Base-by-base conservation (phyloP, 2,329 filamentous ascomycete genomes). In the Neopestalotiopsis sp. region DNA sequence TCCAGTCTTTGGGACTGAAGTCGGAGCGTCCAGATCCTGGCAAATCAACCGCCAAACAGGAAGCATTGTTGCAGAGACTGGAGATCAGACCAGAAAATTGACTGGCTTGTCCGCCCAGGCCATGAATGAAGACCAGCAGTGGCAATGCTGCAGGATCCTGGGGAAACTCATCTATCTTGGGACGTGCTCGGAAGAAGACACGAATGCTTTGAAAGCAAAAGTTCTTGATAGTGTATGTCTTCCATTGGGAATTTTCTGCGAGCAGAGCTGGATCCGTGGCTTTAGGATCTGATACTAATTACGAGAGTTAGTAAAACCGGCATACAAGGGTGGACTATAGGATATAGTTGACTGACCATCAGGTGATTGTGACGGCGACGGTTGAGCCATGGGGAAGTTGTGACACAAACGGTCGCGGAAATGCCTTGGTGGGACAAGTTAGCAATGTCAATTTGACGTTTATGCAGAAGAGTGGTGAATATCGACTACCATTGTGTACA, bases 41-140 rank as follows among this genome's bases (percentile, higher is more conserved):
- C 4, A 98, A 85, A 78, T 99, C 96, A 71, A 98, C 90, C 4
- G 94, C 93, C 52, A 97, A 86, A 78, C 95, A 97, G 62, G 94
- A 91, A 13, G 93, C 94, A 63, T 94, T 84, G 76, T 97, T 94
- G 65, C 92, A 89, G 62, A 99, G 85, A 78, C 93, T 96, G 24
- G 90, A 92, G 17, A 98, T 82, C 4, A 98, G 83, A 38, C 92
- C 89, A 67, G 93, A 88, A 77, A 98, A 98, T 77, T 98, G 96
- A 12, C 94, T 92, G 30, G 94, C 88, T 0, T 94, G 97, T 63
- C 96, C 96, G n/a, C 95, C 96, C 10, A 98, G 86, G 1, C 96
- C 96, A 76, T 98, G 96, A 68, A 98, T 86, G 77, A 97, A 97
- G 58, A 98, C 94, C 3, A 98, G 83, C 10, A 99, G 83, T 1